Base-by-base conservation (phyloP, 2,329 filamentous ascomycete genomes). In the Coniochaeta sp. region DNA sequence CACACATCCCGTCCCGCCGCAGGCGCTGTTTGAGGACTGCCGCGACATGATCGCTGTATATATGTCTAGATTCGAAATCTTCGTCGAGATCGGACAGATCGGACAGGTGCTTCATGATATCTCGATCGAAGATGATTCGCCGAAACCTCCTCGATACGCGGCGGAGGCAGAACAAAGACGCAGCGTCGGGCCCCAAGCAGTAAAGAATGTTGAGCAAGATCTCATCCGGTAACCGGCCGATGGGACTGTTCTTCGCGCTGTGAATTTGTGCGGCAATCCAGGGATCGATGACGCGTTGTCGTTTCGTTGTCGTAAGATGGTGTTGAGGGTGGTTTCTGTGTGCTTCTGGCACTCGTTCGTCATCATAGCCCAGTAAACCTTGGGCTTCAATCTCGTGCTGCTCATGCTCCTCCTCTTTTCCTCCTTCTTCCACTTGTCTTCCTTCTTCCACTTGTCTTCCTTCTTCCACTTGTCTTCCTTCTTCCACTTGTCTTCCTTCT, bases 151-250 rank as follows among this genome's bases (percentile, higher is more conserved):
- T 57, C 42, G 56, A 56, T 7, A 55, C 53, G 22, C 42, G 49
- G 16, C 52, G 54, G 16, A 60, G 56, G 47, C 56, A 58, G 52
- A 32, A 53, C 6, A 56, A 20, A 18, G 54, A 51, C 26, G 56
- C 49, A 24, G 22, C 13, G 28, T 57, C 55, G 33, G 49, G 38
- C 22, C 18, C 27, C n/a, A 57, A n/a, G 48, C 38, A 53, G 30
- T 31, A 26, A 45, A 57, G 24, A 18, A 60, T 51, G 12, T 38
- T 20, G 24, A 58, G 51, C 14, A 60, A 28, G 27, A 60, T 51
- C 53, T 60, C 58, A 33, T 57, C 55, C 12, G 58, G 55, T 9
- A 60, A 49, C 26, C 52, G 52, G 38, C 49, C 42, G 35, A 60
- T 53, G 49, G 38, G 56, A 49, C 52, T 57, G 52, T 57, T 32